Evolutionary conservation across 768 basidiomycete species (phyloP).

Genomic region (Agrocybe pediades): DNA sequence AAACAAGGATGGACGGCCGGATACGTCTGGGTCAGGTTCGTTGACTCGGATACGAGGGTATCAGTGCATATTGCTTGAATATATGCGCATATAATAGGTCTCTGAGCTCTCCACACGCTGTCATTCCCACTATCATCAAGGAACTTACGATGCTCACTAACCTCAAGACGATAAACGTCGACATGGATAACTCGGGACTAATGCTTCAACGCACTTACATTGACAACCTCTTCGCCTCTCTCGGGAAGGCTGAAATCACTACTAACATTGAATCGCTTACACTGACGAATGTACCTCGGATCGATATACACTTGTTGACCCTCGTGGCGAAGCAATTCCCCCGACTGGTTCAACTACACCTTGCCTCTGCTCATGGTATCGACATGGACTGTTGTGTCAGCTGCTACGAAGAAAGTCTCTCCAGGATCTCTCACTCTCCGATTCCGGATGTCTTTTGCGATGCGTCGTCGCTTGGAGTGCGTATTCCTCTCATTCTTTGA

Average conservation of each 20-base stretch:
- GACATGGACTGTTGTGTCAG: constrained; percentile 59
- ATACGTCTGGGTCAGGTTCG: constrained; percentile 51
- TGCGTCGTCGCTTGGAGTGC: constrained; percentile 51
- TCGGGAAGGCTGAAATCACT: constrained; percentile 32
- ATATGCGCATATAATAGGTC: constrained; percentile 28
- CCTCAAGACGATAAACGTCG: constrained; percentile 41
- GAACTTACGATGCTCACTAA: constrained; percentile 31
- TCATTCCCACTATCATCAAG: constrained; percentile 25
- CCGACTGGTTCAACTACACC: constrained; percentile 45
- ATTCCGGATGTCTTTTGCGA: constrained; percentile 52
- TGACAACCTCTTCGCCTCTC: constrained; percentile 31
- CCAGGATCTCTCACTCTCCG: constrained; percentile 59
- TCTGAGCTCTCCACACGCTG: constrained; percentile 30
- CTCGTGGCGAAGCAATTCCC: constrained; percentile 50
- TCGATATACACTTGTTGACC: constrained; percentile 50
- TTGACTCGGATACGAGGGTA: constrained; percentile 9
- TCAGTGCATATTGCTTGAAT: neutral
- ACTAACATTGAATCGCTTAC: constrained; percentile 46
- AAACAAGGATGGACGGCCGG: constrained; percentile 23
- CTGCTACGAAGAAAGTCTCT: constrained; percentile 66
- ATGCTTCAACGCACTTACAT: constrained; percentile 43
- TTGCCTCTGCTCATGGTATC: constrained; percentile 63
- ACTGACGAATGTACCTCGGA: constrained; percentile 56
- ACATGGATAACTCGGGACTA: constrained; percentile 43
- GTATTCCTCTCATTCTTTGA: constrained; percentile 23